Conservation (phyloP, 2,329 filamentous ascomycete genomes). For the Botryotinia globosa region DNA sequence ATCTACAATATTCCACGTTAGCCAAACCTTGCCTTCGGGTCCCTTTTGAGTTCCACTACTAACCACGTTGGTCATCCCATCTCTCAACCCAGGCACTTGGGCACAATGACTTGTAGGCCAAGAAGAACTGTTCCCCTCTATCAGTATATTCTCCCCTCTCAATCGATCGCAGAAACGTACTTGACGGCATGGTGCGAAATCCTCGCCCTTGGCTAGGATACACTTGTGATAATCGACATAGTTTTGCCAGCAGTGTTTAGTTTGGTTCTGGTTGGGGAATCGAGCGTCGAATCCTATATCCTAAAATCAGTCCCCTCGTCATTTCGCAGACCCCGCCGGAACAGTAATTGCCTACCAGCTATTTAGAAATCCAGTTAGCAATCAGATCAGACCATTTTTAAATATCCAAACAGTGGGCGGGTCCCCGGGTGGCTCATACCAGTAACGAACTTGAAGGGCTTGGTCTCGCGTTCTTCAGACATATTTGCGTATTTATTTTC, state of each 20-base stretch:
- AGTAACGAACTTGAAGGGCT: conserved; percentile 99
- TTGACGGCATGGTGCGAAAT: conserved; percentile 95
- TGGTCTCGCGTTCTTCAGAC: conserved; percentile 93
- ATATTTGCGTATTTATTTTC: conserved; percentile 59
- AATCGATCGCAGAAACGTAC: conserved; percentile 50
- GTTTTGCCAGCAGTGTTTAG: conserved; percentile 99
- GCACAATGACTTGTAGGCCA: conserved; percentile 96
- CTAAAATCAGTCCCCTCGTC: conserved; percentile 25
- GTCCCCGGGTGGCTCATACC: conserved; percentile 58
- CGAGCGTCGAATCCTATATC: conserved; percentile 90
- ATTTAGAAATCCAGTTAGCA: conserved; percentile 41
- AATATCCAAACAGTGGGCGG: conserved; percentile 24
- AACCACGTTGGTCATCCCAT: conserved; percentile 98
- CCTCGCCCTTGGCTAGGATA: conserved; percentile 96
- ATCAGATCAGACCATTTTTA: conserved; percentile 36
- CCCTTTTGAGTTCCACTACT: conserved; percentile 40
- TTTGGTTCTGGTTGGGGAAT: conserved; percentile 97
- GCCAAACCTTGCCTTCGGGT: conserved; percentile 16
- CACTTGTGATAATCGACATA: conserved; percentile 99
- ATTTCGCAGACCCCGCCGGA: conserved; percentile 11
- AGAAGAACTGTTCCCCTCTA: conserved; percentile 69
- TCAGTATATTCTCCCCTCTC: conserved; percentile 46
- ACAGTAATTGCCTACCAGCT: conserved; percentile 47
- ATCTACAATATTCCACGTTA: conserved; percentile 46
- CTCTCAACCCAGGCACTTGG: conserved; percentile 88